Conservation (phyloP, 1,284 basidiomycete genomes). For the Mycena citricolor region DNA sequence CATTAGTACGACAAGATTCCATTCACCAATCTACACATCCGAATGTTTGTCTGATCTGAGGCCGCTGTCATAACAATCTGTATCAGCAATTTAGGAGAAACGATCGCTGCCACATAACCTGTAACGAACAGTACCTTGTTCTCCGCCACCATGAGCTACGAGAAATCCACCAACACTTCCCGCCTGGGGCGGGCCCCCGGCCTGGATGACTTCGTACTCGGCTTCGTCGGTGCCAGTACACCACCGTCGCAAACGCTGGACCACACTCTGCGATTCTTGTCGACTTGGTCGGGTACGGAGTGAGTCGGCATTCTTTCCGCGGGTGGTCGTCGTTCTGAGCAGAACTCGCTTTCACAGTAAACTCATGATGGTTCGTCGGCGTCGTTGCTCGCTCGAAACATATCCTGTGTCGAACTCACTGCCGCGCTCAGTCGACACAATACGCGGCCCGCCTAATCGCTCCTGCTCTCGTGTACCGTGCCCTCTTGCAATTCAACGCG, state of each 20-base stretch:
- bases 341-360: conserved; percentile 50
- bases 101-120: no score
- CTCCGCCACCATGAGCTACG: no score
- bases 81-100: no score
- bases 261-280: conserved; percentile 20
- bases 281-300: conserved; percentile 24
- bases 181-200: conserved; percentile 19
- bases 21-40: no score
- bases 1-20: no score
- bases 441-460: conserved; percentile 21
- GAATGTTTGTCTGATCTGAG: no score
- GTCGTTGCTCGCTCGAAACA: no score
- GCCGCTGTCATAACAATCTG: no score
- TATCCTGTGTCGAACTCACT: no score
- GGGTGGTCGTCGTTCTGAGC: background rate
- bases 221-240: conserved; percentile 16
- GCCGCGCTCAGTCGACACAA: conserved; percentile 16
- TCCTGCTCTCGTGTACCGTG: conserved; percentile 21
- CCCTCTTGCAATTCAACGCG: conserved; percentile 20
- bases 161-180: no score
- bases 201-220: conserved; percentile 21
- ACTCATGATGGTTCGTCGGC: conserved; percentile 61
- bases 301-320: conserved; percentile 11
- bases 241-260: conserved; percentile 19
- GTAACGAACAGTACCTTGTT: no score